phyloP scores from a whole-genome alignment of 306 rosid genomes.

The Sophora flavescens region DNA sequence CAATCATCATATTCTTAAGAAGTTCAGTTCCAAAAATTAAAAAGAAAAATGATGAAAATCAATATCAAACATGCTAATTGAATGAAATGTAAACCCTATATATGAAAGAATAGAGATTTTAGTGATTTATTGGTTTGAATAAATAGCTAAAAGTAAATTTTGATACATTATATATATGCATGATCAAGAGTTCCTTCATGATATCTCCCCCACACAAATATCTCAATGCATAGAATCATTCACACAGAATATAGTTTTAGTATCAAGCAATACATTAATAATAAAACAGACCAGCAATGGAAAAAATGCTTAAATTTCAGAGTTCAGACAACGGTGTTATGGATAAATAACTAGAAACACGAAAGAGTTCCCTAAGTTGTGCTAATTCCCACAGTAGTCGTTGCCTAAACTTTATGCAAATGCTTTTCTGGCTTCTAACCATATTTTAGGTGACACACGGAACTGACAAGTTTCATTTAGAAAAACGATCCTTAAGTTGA shows the following conservation, averaged over 20 bases:
- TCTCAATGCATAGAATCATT: slow-evolving; percentile 32
- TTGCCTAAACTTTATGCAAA: slow-evolving; percentile 4
- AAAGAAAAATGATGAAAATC: background rate
- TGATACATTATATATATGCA: slow-evolving; percentile 21
- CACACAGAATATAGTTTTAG: slow-evolving; percentile 22
- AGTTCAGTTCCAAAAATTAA: slow-evolving; percentile 2
- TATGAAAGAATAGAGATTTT: background rate
- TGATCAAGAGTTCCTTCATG: slow-evolving; percentile 32
- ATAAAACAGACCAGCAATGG: slow-evolving; percentile 16
- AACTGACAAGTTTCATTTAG: slow-evolving; percentile 31
- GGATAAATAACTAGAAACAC: slow-evolving; percentile 31
- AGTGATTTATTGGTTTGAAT: slow-evolving; percentile 25
- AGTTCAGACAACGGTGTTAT: background rate
- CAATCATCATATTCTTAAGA: slow-evolving; percentile 27
- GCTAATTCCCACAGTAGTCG: slow-evolving; percentile 27
- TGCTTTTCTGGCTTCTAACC: slow-evolving; percentile 22
- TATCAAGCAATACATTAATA: slow-evolving; percentile 25
- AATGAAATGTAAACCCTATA: slow-evolving; percentile 27
- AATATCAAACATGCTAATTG: slow-evolving; percentile 1
- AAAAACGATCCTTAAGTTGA: background rate
- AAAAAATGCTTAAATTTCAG: slow-evolving; percentile 20
- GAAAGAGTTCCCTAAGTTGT: slow-evolving; percentile 14
- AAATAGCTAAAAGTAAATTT: slow-evolving; percentile 22
- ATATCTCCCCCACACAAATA: slow-evolving; percentile 20
- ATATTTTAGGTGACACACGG: slow-evolving; percentile 9